Conservation (phyloP, 163 green algal species). For the Chlorella variabilis region DNA sequence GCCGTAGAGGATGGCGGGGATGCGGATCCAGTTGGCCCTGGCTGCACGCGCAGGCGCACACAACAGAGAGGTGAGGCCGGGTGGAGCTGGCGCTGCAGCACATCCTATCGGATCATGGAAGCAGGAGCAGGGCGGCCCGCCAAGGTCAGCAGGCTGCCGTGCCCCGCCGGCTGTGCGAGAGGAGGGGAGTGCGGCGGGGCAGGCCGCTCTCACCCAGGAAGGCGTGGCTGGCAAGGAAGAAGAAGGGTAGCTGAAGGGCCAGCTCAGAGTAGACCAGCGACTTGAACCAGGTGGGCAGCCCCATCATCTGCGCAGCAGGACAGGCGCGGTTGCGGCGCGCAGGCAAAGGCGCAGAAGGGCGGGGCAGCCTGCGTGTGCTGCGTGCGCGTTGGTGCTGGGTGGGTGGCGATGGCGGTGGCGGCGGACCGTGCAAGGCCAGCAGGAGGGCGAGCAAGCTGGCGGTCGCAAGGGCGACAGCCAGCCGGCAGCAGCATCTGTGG, state of each 20-base stretch:
- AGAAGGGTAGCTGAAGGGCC: constrained; percentile 82
- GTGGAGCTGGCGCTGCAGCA: no score
- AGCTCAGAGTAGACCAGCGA: constrained; percentile 72
- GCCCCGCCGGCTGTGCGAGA: neutral
- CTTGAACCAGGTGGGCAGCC: constrained; percentile 73
- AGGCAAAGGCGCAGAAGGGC: neutral
- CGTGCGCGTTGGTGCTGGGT: no score
- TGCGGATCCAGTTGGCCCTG: constrained; percentile 71
- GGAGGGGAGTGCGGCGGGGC: neutral
- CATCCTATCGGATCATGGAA: no score
- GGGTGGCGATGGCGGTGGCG: no score
- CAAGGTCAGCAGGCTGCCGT: no score
- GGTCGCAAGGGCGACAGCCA: no score
- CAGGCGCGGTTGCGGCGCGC: no score
- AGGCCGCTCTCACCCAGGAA: constrained; percentile 44
- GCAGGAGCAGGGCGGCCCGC: no score
- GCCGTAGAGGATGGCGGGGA: constrained; percentile 76
- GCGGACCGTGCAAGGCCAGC: no score
- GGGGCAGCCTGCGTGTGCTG: no score
- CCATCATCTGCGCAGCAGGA: constrained; percentile 52
- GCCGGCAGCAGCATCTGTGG: no score
- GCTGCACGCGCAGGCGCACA: neutral
- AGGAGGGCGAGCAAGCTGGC: no score
- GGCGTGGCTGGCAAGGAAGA: constrained; percentile 75
- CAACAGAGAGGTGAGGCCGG: neutral